Percentiles rank a stretch among this genome's conserved stretches.
These are phyloP conservation scores for Brachypodium distachyon DNA, from an alignment of 202 grass and related monocot genomes.

Conservation along the genomic window DNA sequence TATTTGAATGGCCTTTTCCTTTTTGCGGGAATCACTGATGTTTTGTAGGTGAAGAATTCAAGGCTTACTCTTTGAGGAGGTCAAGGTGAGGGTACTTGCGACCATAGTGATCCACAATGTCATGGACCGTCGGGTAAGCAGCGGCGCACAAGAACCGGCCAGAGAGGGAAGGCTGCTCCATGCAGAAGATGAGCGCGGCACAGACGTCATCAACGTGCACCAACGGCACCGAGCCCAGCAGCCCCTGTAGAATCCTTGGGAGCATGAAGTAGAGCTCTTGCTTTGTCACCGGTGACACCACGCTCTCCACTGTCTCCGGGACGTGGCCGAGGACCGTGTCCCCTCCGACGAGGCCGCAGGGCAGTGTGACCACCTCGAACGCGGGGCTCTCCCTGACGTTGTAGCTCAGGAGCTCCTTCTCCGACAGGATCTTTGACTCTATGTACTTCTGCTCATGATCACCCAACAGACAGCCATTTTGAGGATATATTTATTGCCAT, in stretches of 20 bases:
- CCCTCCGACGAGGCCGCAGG: conserved; percentile 33
- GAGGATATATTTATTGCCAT: neutral
- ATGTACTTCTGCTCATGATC: conserved; percentile 31
- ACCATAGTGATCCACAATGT: conserved; percentile 7
- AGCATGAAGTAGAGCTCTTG: neutral
- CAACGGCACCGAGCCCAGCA: conserved; percentile 48
- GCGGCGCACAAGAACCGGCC: conserved; percentile 48
- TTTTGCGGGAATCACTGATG: neutral
- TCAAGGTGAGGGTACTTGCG: conserved; percentile 26
- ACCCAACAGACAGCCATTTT: neutral
- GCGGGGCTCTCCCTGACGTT: neutral
- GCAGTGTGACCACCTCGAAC: conserved; percentile 52
- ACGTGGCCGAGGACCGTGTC: conserved; percentile 17
- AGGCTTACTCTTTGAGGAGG: conserved; percentile 40
- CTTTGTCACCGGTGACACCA: conserved; percentile 30
- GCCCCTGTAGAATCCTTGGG: conserved; percentile 20
- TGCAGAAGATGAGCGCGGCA: conserved; percentile 50
- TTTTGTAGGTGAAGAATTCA: neutral
- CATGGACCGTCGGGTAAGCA: conserved; percentile 24
- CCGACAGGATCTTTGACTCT: conserved; percentile 25
- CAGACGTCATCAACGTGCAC: conserved; percentile 66
- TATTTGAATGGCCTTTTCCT: too few relatives aligned
- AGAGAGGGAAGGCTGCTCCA: conserved; percentile 30
- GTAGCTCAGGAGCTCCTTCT: conserved; percentile 40
- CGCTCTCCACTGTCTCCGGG: neutral